Evolutionary conservation across 176 grass and related monocot genomes (phyloP), one percentile per base, ranked within the genome.

Genomic region (Chrysopogon serrulatus): DNA sequence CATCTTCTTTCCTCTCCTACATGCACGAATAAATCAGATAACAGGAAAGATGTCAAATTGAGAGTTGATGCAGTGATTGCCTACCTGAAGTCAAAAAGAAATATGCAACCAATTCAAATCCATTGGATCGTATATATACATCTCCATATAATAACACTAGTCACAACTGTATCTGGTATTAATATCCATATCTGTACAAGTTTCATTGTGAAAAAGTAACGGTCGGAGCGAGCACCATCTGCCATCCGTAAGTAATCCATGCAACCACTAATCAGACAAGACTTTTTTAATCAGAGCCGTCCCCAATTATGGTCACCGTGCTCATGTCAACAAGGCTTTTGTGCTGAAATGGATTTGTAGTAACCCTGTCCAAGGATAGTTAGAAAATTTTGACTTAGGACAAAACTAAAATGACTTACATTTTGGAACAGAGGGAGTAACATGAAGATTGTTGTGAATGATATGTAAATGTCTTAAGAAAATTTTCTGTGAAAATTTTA

Each of bases 241-340:
- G 73, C 80, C 63, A 72, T 54, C 90, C 90, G 88, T n/a, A 84
- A 86, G 23, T 86, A 91, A 6, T 51, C 48, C 48, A 51, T 21
- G 48, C 18, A 8, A 18, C 48, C 18, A 51, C 18, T 17, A 19
- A 7, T 48, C 45, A 48, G 45, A 48, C 45, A 17, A 48, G 45
- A 48, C 5, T 48, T 48, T 40, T 48, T 48, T 18, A 1, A 48
- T 48, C 45, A 48, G 18, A 51, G 14, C 47, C 47, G 19, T 51
- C 17, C 48, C 48, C 15, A 19, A 51, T 19, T 17, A 21, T 51
- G 48, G 48, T 19, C 18, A 19, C 5, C 18, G 8, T 51, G 17
- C 48, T 40, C 39, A 40, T 40, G 39, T 10, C 39, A 40, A 40
- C 39, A 40, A 40, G 39, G 39, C 39, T 40, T 40, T 40, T 40